These are phyloP conservation scores for Juncus effusus DNA, from an alignment of 176 grass and related monocot species.

Conservation along the genomic window DNA sequence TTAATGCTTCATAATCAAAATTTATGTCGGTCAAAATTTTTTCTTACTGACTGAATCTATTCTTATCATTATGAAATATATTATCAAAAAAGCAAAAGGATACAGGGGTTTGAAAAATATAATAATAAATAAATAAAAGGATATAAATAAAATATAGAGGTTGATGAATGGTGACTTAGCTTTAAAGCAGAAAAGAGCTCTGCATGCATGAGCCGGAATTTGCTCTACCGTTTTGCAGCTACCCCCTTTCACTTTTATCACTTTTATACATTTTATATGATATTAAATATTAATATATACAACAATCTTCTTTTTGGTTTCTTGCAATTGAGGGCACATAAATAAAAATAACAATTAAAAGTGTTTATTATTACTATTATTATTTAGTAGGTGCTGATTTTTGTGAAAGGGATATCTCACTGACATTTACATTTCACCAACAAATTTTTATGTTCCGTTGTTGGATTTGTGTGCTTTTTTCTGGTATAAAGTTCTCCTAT, in stretches of 20 bases:
- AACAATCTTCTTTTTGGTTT: constrained; percentile 20
- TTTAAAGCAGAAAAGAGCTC: constrained; percentile 16
- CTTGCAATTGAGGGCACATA: constrained; percentile 15
- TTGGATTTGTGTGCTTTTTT: background rate
- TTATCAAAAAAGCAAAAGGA: background rate
- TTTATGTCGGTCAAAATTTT: background rate
- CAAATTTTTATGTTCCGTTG: constrained; percentile 7
- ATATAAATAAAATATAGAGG: background rate
- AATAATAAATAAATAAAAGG: background rate
- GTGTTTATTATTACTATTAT: background rate
- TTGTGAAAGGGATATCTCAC: constrained; percentile 26
- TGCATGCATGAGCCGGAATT: constrained; percentile 15
- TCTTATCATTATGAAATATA: background rate
- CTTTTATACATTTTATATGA: background rate
- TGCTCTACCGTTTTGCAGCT: background rate
- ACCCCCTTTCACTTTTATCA: constrained; percentile 9
- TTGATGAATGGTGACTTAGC: constrained; percentile 21
- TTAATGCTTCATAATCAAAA: background rate
- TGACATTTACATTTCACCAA: constrained; percentile 6
- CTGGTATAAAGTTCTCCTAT: background rate
- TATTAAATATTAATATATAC: constrained; percentile 1
- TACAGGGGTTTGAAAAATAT: too few relatives aligned
- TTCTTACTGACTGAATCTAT: background rate
- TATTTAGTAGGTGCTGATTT: constrained; percentile 20
- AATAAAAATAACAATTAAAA: background rate